A percentile compares a stretch with the other conserved stretches of the same genome.
Evolutionary conservation across 768 basidiomycete genomes (phyloP).

Genomic region (Daedaleopsis sinensis): DNA sequence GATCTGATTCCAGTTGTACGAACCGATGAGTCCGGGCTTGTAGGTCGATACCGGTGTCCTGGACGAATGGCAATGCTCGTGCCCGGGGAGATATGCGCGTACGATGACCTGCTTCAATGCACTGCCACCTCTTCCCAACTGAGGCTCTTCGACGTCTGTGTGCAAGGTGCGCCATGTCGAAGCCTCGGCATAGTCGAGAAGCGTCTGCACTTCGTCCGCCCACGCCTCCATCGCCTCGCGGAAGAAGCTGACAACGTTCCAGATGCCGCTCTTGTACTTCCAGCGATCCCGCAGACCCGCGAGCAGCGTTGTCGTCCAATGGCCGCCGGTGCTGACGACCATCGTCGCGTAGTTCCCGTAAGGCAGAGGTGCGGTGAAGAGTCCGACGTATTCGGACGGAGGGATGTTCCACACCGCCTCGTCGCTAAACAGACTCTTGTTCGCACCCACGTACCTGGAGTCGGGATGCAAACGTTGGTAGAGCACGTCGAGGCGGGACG

Average conservation of each 20-base stretch:
- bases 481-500: conserved; percentile 49
- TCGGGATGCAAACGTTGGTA: conserved; percentile 24
- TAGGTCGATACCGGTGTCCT: conserved; percentile 50
- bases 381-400: conserved; percentile 52
- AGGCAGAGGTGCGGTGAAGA: conserved; percentile 50
- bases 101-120: conserved; percentile 49
- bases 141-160: conserved; percentile 25
- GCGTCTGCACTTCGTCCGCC: conserved; percentile 53
- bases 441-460: neutral
- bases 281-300: conserved; percentile 40
- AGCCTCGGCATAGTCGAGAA: conserved; percentile 41
- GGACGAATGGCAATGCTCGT: conserved; percentile 62
- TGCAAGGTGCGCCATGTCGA: too few species aligned
- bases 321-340: conserved; percentile 65
- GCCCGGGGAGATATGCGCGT: conserved; percentile 64
- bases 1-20: conserved; percentile 72
- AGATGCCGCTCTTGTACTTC: conserved; percentile 50
- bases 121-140: conserved; percentile 8
- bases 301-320: conserved; percentile 68
- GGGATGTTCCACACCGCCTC: conserved; percentile 58
- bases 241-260: conserved; percentile 58
- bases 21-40: conserved; percentile 46
- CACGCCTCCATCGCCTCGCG: conserved; percentile 56
- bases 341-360: conserved; percentile 60
- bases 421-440: conserved; percentile 50